Evolutionary conservation across 257 asterid species (phyloP).

Genomic region (Haberlea rhodopensis): DNA sequence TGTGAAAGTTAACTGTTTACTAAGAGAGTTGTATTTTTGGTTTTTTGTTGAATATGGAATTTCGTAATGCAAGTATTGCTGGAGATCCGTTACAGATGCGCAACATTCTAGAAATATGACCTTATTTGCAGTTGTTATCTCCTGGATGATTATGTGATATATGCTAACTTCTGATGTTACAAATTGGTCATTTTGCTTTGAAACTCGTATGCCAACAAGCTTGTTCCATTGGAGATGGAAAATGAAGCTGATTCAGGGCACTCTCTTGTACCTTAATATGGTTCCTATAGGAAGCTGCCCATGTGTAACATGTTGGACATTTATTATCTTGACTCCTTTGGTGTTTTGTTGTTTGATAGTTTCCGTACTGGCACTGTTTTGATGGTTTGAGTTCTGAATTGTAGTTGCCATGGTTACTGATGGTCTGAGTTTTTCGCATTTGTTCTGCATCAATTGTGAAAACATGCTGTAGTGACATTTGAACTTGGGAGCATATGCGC

Average conservation of each 20-base stretch:
- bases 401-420: conserved; percentile 12
- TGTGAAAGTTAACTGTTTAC: conserved; percentile 22
- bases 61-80: neutral
- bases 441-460: too few relatives aligned
- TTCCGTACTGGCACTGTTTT: neutral
- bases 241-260: conserved; percentile 6
- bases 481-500: conserved; percentile 10
- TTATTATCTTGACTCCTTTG: conserved; percentile 10
- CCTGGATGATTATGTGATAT: conserved; percentile 17
- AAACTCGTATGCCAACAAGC: conserved; percentile 20
- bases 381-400: conserved; percentile 18
- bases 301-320: conserved; percentile 5
- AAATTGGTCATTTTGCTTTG: conserved; percentile 1
- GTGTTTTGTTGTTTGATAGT: neutral
- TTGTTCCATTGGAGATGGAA: conserved; percentile 5
- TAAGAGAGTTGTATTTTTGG: conserved; percentile 15
- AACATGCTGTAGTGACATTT: conserved; percentile 3
- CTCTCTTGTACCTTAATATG: conserved; percentile 8
- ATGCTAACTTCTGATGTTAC: conserved; percentile 18
- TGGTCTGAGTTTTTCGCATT: too few relatives aligned
- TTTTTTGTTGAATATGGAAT: conserved; percentile 3
- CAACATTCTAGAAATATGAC: conserved; percentile 16
- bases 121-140: conserved; percentile 30
- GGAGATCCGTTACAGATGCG: conserved; percentile 21
- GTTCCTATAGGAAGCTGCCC: conserved; percentile 9